Evolutionary conservation across 306 rosid species (phyloP), one percentile per base, ranked within the genome.

Genomic region (Trifolium subterraneum): DNA sequence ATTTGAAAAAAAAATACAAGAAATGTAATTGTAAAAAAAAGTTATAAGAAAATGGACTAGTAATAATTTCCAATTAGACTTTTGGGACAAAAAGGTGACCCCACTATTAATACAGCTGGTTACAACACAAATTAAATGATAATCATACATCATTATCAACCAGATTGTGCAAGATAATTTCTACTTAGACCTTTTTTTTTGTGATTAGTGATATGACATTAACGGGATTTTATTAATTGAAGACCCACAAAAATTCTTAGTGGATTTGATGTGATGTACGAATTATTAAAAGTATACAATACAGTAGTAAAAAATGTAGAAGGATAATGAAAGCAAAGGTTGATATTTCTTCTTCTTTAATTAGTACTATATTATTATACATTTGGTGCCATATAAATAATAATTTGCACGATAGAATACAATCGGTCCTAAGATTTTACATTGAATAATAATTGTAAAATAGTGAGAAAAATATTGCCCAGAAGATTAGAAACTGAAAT

Each of bases 101-200:
- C 92, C 85, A 93, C 89, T 77, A 60, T 60, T 60, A 75, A 83
- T 72, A 87, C 98, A 94, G 98, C 98, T 94, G 96, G 88, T 94
- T 88, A 84, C 97, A 88, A 87, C 96, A 80, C 79, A 73, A 63
- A 72, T 75, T 36, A 36, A 36, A 36, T 36, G 10, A 36, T 70
- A 86, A 81, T 87, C 88, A 87, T 89, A 90, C 64, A 88, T 87
- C 90, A 73, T 88, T 69, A 89, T 88, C 92, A 78, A 82, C 58
- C 79, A 86, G 88, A 88, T 91, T 91, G 64, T 70, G 66, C 60
- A 42, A 54, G 10, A 54, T 54, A 54, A 54, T 54, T 54, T 54
- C 15, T 20, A 54, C 22, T 54, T 54, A 54, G 29, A 20, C 60
- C 39, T 7, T 36, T 54, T n/a, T n/a, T 54, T 52, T 29, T 29